Evolutionary conservation across 495 filamentous ascomycete species (phyloP).

Genomic region (Talaromyces liani): DNA sequence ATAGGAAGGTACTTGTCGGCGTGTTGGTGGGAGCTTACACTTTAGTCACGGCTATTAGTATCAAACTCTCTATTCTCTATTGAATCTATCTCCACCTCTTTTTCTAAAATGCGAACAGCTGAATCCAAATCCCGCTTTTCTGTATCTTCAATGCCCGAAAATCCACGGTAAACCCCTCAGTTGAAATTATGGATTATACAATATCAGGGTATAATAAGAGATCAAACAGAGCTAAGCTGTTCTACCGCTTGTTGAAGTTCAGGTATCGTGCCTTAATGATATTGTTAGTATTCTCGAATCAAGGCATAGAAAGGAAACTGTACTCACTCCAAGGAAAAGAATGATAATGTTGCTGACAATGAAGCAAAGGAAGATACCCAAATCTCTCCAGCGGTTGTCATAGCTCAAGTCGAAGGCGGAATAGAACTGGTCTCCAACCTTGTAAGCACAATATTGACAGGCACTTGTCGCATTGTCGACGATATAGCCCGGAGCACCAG

Average conservation of each 20-base stretch:
- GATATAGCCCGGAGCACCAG: conserved; percentile 61
- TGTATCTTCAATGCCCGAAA: background rate
- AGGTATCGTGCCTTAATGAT: conserved; percentile 48
- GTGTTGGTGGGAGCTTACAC: too few species aligned
- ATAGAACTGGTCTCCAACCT: conserved; percentile 62
- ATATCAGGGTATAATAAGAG: background rate
- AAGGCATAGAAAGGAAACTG: background rate
- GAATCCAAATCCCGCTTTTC: background rate
- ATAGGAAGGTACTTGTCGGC: too few species aligned
- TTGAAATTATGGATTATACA: background rate
- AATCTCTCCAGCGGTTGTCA: conserved; percentile 65
- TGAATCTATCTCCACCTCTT: background rate
- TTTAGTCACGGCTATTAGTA: background rate
- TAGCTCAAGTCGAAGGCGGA: conserved; percentile 54
- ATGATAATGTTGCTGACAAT: conserved; percentile 45
- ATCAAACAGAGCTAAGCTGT: conserved; percentile 3
- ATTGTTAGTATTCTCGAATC: conserved; percentile 14
- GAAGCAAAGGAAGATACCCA: conserved; percentile 66
- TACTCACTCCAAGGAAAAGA: conserved; percentile 52
- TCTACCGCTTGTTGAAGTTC: conserved; percentile 55
- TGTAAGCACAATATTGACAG: conserved; percentile 75
- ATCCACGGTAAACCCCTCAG: background rate
- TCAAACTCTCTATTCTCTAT: background rate
- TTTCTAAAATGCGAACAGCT: background rate
- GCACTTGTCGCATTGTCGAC: conserved; percentile 45